phyloP scores from a whole-genome alignment of 1,284 basidiomycete genomes.

The Phylloporus gajari region DNA sequence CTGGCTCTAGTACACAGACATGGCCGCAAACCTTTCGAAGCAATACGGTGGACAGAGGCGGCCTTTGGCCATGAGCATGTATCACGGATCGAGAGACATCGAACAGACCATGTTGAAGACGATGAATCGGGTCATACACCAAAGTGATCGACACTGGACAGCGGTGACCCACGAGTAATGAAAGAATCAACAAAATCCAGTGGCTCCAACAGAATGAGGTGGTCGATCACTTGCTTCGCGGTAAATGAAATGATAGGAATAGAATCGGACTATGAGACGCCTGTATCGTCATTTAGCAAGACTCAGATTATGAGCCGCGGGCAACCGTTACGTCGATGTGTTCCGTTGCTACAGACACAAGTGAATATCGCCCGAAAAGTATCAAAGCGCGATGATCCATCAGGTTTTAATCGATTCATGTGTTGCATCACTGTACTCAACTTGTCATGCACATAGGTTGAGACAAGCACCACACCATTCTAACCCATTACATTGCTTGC shows the following conservation, averaged over 20 bases:
- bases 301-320: too few relatives aligned
- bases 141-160: conserved; percentile 13
- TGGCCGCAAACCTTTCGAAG: conserved; percentile 20
- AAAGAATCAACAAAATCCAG: conserved; percentile 25
- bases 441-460: too few relatives aligned
- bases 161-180: conserved; percentile 9
- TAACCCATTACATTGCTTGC: neutral
- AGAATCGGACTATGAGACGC: neutral
- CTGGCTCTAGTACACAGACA: conserved; percentile 51
- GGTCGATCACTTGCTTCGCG: conserved; percentile 10
- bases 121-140: conserved; percentile 12
- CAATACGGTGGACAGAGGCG: conserved; percentile 43
- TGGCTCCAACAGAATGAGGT: neutral
- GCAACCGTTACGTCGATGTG: too few relatives aligned
- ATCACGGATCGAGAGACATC: too few relatives aligned
- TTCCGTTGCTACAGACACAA: too few relatives aligned
- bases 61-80: conserved; percentile 23
- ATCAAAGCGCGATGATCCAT: too few relatives aligned
- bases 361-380: too few relatives aligned
- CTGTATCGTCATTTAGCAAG: too few relatives aligned
- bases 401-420: too few relatives aligned
- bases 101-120: too few relatives aligned
- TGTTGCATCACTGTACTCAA: too few relatives aligned
- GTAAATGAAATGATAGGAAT: neutral
- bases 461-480: neutral